phyloP scores from a whole-genome alignment of 2,329 filamentous ascomycete genomes.

The Penicillium sclerotiorum region DNA sequence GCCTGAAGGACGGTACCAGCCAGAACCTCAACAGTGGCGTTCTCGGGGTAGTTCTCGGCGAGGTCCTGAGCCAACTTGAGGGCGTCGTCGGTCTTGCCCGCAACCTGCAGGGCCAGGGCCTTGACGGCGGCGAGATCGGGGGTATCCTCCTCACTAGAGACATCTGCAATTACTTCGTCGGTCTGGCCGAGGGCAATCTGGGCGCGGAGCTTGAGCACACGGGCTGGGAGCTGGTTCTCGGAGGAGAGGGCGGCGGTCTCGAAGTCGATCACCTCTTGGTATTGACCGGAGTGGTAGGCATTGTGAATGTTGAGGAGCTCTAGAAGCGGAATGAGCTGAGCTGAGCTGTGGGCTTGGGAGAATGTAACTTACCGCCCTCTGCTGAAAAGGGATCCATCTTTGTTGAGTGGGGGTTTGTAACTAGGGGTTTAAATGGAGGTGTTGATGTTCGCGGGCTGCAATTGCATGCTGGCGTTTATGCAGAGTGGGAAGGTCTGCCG shows the following conservation, averaged over 20 bases:
- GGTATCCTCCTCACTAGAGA: constrained; percentile 64
- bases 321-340: constrained; percentile 33
- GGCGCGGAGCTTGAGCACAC: constrained; percentile 77
- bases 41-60: constrained; percentile 67
- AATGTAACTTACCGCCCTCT: constrained; percentile 57
- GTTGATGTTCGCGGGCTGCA: constrained; percentile 21
- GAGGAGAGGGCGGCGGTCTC: constrained; percentile 76
- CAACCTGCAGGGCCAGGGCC: constrained; percentile 69
- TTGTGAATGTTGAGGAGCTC: constrained; percentile 70
- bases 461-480: constrained; percentile 25
- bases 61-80: constrained; percentile 67
- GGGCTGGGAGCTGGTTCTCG: constrained; percentile 75
- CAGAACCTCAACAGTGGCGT: constrained; percentile 77
- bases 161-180: constrained; percentile 69
- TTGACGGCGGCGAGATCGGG: constrained; percentile 77
- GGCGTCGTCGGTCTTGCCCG: constrained; percentile 65
- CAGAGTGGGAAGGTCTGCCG: constrained; percentile 21
- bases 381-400: constrained; percentile 66
- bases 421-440: constrained; percentile 14
- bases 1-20: constrained; percentile 80
- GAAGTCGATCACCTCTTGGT: constrained; percentile 82
- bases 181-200: constrained; percentile 80
- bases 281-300: constrained; percentile 76
- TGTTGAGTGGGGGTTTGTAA: constrained; percentile 11
- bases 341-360: neutral